Conservation (phyloP, 2,329 filamentous ascomycete genomes). For the Ambrosiella cleistominuta region DNA sequence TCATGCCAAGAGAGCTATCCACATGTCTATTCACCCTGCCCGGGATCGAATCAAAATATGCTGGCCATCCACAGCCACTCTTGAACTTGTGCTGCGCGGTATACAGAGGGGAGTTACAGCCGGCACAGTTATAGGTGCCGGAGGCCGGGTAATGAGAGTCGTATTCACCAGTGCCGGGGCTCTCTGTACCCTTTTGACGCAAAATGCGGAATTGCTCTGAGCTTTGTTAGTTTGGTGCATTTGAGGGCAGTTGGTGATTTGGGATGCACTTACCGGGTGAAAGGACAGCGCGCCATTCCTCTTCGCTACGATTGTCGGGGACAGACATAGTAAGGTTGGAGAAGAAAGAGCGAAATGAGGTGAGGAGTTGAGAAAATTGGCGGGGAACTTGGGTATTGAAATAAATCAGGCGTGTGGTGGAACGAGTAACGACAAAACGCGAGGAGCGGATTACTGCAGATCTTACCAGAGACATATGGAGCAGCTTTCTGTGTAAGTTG, state of each 20-base stretch:
- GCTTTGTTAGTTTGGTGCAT: not conserved
- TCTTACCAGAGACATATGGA: not conserved
- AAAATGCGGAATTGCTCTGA: constrained; percentile 90
- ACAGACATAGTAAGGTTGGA: constrained; percentile 47
- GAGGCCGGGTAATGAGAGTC: constrained; percentile 64
- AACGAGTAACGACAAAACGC: not conserved
- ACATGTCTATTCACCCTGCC: constrained; percentile 72
- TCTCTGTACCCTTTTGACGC: constrained; percentile 80
- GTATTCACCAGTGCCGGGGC: constrained; percentile 61
- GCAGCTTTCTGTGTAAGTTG: not conserved
- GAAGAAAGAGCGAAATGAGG: constrained; percentile 55
- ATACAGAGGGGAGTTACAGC: constrained; percentile 76
- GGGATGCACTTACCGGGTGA: constrained; percentile 29
- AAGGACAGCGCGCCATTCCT: constrained; percentile 80
- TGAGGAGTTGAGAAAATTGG: constrained; percentile 33
- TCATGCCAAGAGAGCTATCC: constrained; percentile 65
- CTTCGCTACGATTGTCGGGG: constrained; percentile 61
- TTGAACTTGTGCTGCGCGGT: constrained; percentile 89
- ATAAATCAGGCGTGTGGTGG: not conserved
- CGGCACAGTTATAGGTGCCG: constrained; percentile 77
- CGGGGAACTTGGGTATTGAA: not conserved
- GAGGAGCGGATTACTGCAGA: not conserved
- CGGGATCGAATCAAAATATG: constrained; percentile 89
- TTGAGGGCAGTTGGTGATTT: too few species aligned
- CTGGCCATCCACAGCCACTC: constrained; percentile 92